phyloP scores from a whole-genome alignment of 2,329 filamentous ascomycete species.

The Stromatinia cepivora region DNA sequence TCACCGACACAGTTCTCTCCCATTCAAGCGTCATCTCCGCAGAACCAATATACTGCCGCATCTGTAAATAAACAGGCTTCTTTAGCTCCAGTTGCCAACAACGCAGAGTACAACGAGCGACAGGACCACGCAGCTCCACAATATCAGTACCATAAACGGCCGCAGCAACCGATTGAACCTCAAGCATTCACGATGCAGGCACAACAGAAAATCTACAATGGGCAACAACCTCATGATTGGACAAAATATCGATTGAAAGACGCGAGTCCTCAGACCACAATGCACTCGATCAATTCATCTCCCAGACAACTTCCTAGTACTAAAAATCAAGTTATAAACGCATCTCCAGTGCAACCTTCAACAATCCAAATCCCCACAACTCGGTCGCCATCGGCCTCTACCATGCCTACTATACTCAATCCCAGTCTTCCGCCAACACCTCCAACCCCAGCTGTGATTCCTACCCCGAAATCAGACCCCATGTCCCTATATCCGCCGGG shows the following conservation, averaged over 20 bases:
- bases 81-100: neutral
- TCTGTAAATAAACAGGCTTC: neutral
- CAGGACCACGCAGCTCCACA: slow-evolving; percentile 1
- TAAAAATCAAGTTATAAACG: neutral
- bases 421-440: slow-evolving; percentile 2
- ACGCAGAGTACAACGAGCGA: neutral
- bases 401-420: slow-evolving; percentile 11
- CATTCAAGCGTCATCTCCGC: neutral
- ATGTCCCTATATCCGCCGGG: neutral
- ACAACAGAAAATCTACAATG: neutral
- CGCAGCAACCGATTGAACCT: neutral
- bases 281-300: neutral
- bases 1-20: neutral
- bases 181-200: neutral
- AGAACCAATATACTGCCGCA: neutral
- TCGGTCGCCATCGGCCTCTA: neutral
- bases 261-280: neutral
- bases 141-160: neutral
- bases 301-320: neutral
- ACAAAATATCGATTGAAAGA: neutral
- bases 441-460: neutral
- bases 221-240: slow-evolving; percentile 2
- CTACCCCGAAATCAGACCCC: neutral
- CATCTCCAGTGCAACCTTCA: neutral
- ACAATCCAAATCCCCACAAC: neutral